Conservation (phyloP, 306 rosid species). For the Corylus americana region DNA sequence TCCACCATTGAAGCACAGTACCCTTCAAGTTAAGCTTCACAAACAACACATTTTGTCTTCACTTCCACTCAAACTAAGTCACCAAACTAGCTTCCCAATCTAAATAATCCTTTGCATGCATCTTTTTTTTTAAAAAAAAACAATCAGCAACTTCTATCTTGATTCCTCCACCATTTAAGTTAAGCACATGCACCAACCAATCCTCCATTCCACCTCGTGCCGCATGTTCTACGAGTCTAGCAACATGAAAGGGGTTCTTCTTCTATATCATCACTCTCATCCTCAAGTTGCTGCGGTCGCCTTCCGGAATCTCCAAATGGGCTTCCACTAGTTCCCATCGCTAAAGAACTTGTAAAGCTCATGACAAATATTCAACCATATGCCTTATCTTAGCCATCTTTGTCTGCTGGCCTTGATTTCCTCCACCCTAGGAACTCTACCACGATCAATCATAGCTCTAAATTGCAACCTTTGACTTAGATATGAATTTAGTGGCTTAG, state of each 20-base stretch:
- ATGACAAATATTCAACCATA: background rate
- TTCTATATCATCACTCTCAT: background rate
- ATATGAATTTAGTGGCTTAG: too few species aligned
- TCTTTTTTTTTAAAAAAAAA: background rate
- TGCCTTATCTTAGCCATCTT: background rate
- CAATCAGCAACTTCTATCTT: background rate
- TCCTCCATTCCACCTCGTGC: background rate
- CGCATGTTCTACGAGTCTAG: background rate
- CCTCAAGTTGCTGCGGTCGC: background rate
- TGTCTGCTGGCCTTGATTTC: background rate
- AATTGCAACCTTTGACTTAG: too few species aligned
- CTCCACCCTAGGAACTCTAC: background rate
- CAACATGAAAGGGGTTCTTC: background rate
- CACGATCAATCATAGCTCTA: too few species aligned
- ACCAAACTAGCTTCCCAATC: background rate
- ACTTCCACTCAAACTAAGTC: background rate
- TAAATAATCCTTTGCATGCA: background rate
- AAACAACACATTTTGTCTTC: background rate
- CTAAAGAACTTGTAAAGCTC: background rate
- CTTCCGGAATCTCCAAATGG: background rate
- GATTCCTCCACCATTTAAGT: background rate
- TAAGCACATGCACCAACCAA: background rate
- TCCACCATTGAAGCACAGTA: conserved; percentile 1
- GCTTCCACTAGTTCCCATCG: background rate
- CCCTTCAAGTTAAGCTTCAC: background rate